Evolutionary conservation across 1,139 yeast species (phyloP).

Genomic region (Geotrichum histeridarum): DNA sequence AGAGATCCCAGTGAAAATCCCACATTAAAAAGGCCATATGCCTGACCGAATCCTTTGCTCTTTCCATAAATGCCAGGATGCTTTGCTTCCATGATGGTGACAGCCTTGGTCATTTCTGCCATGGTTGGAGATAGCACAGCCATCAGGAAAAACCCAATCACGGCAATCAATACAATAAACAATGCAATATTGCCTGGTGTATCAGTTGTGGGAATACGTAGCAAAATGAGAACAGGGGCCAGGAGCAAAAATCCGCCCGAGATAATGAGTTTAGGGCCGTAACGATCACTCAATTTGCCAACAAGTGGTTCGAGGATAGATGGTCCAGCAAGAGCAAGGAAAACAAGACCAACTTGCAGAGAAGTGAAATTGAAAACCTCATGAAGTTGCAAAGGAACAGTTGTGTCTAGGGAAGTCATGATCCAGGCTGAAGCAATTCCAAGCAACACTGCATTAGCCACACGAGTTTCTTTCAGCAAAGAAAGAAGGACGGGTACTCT

Average conservation of each 20-base stretch:
- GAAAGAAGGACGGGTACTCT: slow-evolving; percentile 25
- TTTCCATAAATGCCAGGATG: slow-evolving; percentile 35
- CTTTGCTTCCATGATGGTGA: slow-evolving; percentile 27
- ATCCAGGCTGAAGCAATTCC: slow-evolving; percentile 34
- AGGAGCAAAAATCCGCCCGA: slow-evolving; percentile 29
- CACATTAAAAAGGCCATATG: slow-evolving; percentile 37
- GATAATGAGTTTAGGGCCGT: slow-evolving; percentile 33
- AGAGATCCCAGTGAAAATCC: slow-evolving; percentile 36
- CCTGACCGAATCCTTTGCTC: slow-evolving; percentile 37
- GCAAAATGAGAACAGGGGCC: slow-evolving; percentile 30
- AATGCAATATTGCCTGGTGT: slow-evolving; percentile 30
- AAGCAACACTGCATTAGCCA: slow-evolving; percentile 29
- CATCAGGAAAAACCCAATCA: slow-evolving; percentile 31
- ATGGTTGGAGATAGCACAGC: slow-evolving; percentile 31
- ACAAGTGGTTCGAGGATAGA: slow-evolving; percentile 34
- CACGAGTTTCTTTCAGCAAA: slow-evolving; percentile 26
- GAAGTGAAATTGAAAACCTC: slow-evolving; percentile 34
- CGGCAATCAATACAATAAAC: slow-evolving; percentile 31
- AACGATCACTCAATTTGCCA: slow-evolving; percentile 33
- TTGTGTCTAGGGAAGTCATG: slow-evolving; percentile 35
- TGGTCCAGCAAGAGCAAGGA: slow-evolving; percentile 36
- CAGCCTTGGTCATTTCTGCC: slow-evolving; percentile 34
- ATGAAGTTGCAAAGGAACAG: slow-evolving; percentile 34
- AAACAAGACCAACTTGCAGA: slow-evolving; percentile 33
- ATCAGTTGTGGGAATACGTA: slow-evolving; percentile 32